These are phyloP conservation scores for Diphasiastrum complanatum DNA, from an alignment of 83 land plant species.

Conservation along the genomic window DNA sequence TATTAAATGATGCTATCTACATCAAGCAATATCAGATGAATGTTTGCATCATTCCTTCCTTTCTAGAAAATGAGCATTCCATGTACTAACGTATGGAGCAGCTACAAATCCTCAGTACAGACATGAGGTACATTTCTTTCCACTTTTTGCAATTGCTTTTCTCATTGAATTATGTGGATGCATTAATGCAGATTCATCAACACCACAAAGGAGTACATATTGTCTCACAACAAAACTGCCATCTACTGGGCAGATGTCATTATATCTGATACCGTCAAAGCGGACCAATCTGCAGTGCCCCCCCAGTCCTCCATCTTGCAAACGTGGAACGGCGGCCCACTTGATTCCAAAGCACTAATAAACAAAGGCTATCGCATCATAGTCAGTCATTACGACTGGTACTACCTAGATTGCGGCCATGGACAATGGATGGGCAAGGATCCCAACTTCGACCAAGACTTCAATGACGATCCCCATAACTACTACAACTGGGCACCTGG, in stretches of 20 bases:
- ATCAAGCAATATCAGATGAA: too few relatives aligned
- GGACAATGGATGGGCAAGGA: slow-evolving; percentile 76
- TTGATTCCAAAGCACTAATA: slow-evolving; percentile 57
- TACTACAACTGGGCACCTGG: slow-evolving; percentile 42
- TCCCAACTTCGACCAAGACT: slow-evolving; percentile 12
- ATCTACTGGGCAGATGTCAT: slow-evolving; percentile 93
- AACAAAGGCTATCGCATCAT: slow-evolving; percentile 63
- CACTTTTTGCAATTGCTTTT: too few relatives aligned
- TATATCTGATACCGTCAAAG: slow-evolving; percentile 41
- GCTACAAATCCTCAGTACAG: too few relatives aligned
- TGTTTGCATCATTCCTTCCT: too few relatives aligned
- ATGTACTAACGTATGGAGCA: too few relatives aligned
- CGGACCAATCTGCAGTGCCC: slow-evolving; percentile 40
- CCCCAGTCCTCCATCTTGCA: slow-evolving; percentile 58
- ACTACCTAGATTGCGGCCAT: slow-evolving; percentile 86
- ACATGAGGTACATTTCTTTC: too few relatives aligned
- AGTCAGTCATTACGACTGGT: slow-evolving; percentile 69
- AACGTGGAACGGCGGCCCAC: slow-evolving; percentile 77
- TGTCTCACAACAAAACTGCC: slow-evolving; percentile 41
- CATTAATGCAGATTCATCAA: slow-evolving; percentile 48
- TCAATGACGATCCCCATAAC: slow-evolving; percentile 7
- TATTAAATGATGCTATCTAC: too few relatives aligned
- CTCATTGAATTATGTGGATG: too few relatives aligned
- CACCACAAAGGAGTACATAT: slow-evolving; percentile 44
- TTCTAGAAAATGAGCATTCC: too few relatives aligned